These are phyloP conservation scores for Podospora pseudoanserina DNA, from an alignment of 495 filamentous ascomycete genomes.

Conservation along the genomic window DNA sequence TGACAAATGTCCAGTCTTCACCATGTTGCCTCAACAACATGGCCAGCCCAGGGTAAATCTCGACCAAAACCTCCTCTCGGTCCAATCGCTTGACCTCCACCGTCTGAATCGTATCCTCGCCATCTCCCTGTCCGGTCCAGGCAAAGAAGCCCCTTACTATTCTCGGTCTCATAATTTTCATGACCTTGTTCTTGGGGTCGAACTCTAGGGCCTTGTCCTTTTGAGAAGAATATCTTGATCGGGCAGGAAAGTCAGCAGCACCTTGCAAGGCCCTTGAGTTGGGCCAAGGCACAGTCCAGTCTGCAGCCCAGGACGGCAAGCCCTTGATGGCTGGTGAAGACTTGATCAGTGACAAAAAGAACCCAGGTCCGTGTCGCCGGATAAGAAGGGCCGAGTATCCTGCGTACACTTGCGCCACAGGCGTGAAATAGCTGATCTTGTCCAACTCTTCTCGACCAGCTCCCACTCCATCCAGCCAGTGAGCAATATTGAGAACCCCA, in stretches of 20 bases:
- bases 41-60: conserved; percentile 19
- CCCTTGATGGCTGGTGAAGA: conserved; percentile 2
- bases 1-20: conserved; percentile 16
- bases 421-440: conserved; percentile 9
- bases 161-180: conserved; percentile 15
- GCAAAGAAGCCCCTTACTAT: conserved; percentile 21
- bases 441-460: neutral
- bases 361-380: conserved; percentile 15
- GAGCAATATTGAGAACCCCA: conserved; percentile 15
- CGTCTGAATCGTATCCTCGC: neutral
- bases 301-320: conserved; percentile 20
- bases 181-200: neutral
- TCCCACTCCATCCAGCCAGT: conserved; percentile 6
- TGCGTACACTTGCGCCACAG: conserved; percentile 11
- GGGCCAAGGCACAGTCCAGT: conserved; percentile 23
- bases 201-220: conserved; percentile 16
- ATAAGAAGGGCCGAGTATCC: conserved; percentile 17
- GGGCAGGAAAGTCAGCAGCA: conserved; percentile 3
- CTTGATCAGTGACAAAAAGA: conserved; percentile 22
- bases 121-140: conserved; percentile 15
- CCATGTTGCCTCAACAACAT: conserved; percentile 12
- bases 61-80: conserved; percentile 25
- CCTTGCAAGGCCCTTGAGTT: conserved; percentile 14
- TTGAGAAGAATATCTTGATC: neutral
- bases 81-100: conserved; percentile 17